Conservation (phyloP, 1,284 basidiomycete species). For the Puccinia coronata region DNA sequence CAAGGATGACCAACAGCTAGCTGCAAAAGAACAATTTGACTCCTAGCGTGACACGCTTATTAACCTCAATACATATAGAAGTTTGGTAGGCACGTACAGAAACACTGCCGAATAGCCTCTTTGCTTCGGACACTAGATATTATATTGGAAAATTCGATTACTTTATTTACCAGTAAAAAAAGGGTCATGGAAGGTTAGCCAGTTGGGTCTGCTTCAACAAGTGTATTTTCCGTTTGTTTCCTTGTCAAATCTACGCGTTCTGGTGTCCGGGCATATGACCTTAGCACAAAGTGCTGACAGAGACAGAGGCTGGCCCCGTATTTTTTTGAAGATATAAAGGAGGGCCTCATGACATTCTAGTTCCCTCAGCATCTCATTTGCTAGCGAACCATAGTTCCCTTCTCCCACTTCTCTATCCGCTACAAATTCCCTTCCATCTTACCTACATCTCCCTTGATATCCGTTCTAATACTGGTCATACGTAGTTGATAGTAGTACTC, state of each 20-base stretch:
- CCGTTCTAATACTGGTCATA: background rate
- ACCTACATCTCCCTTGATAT: too few relatives aligned
- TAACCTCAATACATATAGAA: background rate
- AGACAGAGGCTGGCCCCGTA: background rate
- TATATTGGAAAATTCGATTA: background rate
- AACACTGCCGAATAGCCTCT: background rate
- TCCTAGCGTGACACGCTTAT: background rate
- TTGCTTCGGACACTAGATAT: background rate
- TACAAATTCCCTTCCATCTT: background rate
- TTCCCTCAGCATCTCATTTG: background rate
- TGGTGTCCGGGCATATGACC: background rate
- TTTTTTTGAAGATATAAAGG: constrained; percentile 2
- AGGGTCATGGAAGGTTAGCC: background rate
- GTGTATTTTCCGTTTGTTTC: constrained; percentile 12
- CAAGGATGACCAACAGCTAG: background rate
- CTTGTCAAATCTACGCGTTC: constrained; percentile 7
- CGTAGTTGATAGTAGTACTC: background rate
- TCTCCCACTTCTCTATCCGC: background rate
- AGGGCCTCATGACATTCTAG: too few relatives aligned
- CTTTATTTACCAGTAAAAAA: background rate
- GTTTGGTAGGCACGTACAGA: background rate
- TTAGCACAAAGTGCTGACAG: background rate
- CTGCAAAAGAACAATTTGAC: background rate
- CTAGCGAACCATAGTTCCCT: background rate
- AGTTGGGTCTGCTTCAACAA: background rate